Conservation (phyloP, 441 rosid genomes). For the Bruguiera hainesii region DNA sequence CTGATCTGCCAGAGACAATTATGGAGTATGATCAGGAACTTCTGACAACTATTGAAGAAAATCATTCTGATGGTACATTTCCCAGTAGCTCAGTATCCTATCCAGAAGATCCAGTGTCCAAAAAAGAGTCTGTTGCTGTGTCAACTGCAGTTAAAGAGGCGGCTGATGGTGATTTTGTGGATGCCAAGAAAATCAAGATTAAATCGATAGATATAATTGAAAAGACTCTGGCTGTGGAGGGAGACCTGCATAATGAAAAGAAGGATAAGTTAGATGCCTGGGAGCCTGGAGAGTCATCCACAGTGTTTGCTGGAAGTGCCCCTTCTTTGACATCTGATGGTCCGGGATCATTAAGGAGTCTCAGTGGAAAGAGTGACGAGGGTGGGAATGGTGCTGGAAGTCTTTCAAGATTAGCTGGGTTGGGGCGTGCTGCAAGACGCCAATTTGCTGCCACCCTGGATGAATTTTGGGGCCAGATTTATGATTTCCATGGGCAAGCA, state of each 20-base stretch:
- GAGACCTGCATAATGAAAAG: conserved; percentile 39
- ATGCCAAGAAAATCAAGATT: conserved; percentile 31
- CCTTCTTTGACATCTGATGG: conserved; percentile 59
- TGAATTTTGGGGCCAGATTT: conserved; percentile 96
- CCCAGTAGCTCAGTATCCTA: conserved; percentile 14
- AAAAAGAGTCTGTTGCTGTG: conserved; percentile 17
- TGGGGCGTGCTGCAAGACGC: conserved; percentile 97
- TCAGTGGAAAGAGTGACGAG: conserved; percentile 76
- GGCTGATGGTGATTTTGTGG: conserved; percentile 29
- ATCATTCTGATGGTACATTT: conserved; percentile 23
- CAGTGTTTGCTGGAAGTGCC: conserved; percentile 44
- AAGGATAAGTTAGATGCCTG: conserved; percentile 57
- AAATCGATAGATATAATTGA: conserved; percentile 46
- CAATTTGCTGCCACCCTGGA: conserved; percentile 70
- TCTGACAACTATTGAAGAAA: conserved; percentile 41
- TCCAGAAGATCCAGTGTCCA: conserved; percentile 33
- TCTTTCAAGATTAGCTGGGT: conserved; percentile 88
- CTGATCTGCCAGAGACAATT: conserved; percentile 51
- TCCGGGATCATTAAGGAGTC: conserved; percentile 81
- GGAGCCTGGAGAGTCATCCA: conserved; percentile 68
- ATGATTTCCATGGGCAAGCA: conserved; percentile 71
- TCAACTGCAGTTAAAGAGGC: conserved; percentile 34
- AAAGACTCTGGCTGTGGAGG: conserved; percentile 50
- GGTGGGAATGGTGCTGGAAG: conserved; percentile 85
- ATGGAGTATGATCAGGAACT: conserved; percentile 53